phyloP scores from a whole-genome alignment of 2,329 filamentous ascomycete species.

The Hymenoscyphus infarciens region DNA sequence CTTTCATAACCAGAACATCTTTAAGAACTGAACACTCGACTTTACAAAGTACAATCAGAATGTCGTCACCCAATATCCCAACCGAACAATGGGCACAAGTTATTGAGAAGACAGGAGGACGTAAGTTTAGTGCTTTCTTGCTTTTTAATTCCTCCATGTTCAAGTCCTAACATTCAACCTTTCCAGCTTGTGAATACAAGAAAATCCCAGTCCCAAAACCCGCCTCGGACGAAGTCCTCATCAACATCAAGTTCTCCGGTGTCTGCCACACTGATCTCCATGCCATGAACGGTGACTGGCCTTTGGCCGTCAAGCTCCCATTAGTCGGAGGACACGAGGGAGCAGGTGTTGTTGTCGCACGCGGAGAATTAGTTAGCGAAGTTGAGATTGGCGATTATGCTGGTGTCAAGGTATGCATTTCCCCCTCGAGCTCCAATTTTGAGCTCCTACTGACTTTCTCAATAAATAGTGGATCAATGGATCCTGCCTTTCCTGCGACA shows the following conservation, averaged over 20 bases:
- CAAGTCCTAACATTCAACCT: slow-evolving; percentile 10
- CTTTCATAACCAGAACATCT: too few relatives aligned
- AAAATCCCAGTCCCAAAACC: slow-evolving; percentile 78
- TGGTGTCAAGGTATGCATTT: slow-evolving; percentile 61
- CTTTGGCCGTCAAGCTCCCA: slow-evolving; percentile 74
- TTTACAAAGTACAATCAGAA: background rate
- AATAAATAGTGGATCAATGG: slow-evolving; percentile 74
- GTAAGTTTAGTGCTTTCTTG: slow-evolving; percentile 41
- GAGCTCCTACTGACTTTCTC: slow-evolving; percentile 15
- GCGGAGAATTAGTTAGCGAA: slow-evolving; percentile 72
- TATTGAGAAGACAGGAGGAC: slow-evolving; percentile 73
- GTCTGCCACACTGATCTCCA: slow-evolving; percentile 87
- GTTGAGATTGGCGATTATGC: slow-evolving; percentile 79
- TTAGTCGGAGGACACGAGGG: slow-evolving; percentile 80
- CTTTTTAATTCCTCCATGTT: background rate
- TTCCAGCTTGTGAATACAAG: slow-evolving; percentile 63
- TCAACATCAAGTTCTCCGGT: slow-evolving; percentile 87
- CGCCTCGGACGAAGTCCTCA: slow-evolving; percentile 82
- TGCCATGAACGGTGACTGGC: slow-evolving; percentile 88
- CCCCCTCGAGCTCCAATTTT: background rate
- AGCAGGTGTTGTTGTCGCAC: slow-evolving; percentile 78
- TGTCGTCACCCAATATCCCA: slow-evolving; percentile 54
- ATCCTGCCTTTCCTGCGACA: slow-evolving; percentile 76
- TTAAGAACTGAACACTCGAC: too few relatives aligned
- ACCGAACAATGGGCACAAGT: slow-evolving; percentile 89